Base-by-base conservation (phyloP, 2,329 filamentous ascomycete species). In the Aureobasidium sp. region DNA sequence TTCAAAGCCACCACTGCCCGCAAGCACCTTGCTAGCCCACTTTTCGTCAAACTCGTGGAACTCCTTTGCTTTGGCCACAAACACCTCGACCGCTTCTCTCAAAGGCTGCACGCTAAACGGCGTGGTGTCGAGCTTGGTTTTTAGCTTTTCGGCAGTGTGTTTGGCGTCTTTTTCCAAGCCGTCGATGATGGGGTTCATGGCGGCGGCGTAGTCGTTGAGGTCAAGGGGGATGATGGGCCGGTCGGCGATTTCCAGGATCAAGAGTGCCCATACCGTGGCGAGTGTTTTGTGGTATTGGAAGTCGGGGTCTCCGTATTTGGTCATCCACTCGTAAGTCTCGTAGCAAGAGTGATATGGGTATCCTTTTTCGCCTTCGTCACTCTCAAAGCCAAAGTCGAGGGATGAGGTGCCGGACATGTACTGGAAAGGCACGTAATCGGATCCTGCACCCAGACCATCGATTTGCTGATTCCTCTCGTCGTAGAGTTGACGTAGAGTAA, bases 381-480 rank as follows among this genome's bases (percentile, higher is more conserved):
- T 88, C 38, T 77, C 74, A 69, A 99, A 97, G 29, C 84, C 81
- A 65, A 99, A 83, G 71, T 97, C 91, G 60, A 99, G 79, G 11
- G 89, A 92, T 46, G 90, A 93, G 8, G 86, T 91, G 57, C 94
- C 94, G 0, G 90, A 90, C 54, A 97, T 89, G 70, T 93, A 84
- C 73, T 95, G 93, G 73, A 97, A 99, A 1, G 91, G 85, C 2
- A 91, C 88, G 67, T 90, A 94, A 73, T 97, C 94, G 65, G 90
- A 88, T 10, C 82, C 86, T 4, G 85, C 85, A 13, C 86, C 90
- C 0, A 95, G 79, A 1, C 84, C 83, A 47, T 85, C 84, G 0
- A 97, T 77, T 31, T 81, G 76, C 23, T 75, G 79, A 15, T 81
- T 76, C 2, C 81, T 77, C 19, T 79, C 76, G n/a, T 90, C 83